These are phyloP conservation scores for Botrytis paeoniae DNA, from an alignment of 2,329 filamentous ascomycete genomes.

Conservation along the genomic window DNA sequence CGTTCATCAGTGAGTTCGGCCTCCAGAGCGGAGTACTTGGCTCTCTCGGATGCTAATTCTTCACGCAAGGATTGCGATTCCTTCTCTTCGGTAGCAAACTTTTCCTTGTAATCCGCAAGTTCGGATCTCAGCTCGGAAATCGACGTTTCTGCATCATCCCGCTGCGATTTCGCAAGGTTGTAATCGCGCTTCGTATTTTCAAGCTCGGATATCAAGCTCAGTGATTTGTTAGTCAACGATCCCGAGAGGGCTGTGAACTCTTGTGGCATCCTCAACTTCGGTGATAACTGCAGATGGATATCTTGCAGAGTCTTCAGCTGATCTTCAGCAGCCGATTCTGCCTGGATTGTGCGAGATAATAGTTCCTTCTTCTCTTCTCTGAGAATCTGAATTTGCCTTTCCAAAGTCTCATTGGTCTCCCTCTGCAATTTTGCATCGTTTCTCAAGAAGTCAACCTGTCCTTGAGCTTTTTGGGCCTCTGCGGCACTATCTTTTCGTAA, in stretches of 20 bases:
- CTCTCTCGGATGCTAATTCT: conserved; percentile 50
- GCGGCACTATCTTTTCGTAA: conserved; percentile 56
- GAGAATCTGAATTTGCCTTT: conserved; percentile 53
- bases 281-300: conserved; percentile 57
- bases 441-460: conserved; percentile 60
- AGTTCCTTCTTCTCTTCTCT: conserved; percentile 54
- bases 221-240: conserved; percentile 54
- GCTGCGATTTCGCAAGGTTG: conserved; percentile 59
- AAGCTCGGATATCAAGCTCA: conserved; percentile 58
- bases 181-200: conserved; percentile 59
- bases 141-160: conserved; percentile 56
- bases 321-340: conserved; percentile 51
- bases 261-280: conserved; percentile 50
- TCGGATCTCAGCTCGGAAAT: conserved; percentile 56
- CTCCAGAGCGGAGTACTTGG: conserved; percentile 54
- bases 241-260: conserved; percentile 59
- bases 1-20: conserved; percentile 61
- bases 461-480: conserved; percentile 56
- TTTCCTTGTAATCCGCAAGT: conserved; percentile 52
- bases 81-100: conserved; percentile 51
- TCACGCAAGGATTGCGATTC: conserved; percentile 53
- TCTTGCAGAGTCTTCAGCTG: conserved; percentile 56
- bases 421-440: conserved; percentile 59
- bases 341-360: conserved; percentile 48
- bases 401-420: conserved; percentile 57